These are phyloP conservation scores for Poteriospumella lacustris DNA, from an alignment of 108 stramenopile genomes.

Conservation along the genomic window DNA sequence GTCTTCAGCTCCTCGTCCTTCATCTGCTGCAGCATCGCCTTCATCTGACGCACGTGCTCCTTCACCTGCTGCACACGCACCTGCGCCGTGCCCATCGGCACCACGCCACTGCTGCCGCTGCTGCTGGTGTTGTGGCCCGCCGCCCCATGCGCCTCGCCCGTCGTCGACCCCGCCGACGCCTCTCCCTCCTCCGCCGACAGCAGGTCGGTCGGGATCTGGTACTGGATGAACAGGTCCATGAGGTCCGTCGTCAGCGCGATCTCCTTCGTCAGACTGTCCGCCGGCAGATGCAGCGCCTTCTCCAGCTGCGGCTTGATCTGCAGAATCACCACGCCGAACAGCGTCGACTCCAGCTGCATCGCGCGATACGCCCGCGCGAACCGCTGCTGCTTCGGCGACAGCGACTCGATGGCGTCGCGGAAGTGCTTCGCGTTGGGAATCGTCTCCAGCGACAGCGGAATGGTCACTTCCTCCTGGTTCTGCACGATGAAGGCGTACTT, in stretches of 20 bases:
- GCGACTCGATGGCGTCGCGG: conserved; percentile 69
- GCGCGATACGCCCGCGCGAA: conserved; percentile 68
- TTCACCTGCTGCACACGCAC: too few relatives aligned
- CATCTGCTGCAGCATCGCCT: too few relatives aligned
- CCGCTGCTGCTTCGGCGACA: conserved; percentile 72
- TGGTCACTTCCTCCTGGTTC: conserved; percentile 77
- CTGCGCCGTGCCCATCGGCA: too few relatives aligned
- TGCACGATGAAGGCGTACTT: conserved; percentile 73
- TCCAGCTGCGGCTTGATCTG: conserved; percentile 83
- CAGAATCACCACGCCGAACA: conserved; percentile 70
- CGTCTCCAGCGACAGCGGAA: conserved; percentile 67
- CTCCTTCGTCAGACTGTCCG: conserved; percentile 68
- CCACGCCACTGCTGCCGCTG: too few relatives aligned
- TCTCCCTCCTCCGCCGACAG: conserved; percentile 70
- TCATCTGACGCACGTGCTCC: too few relatives aligned
- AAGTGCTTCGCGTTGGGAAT: conserved; percentile 78
- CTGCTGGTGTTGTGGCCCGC: too few relatives aligned
- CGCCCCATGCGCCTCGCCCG: too few relatives aligned
- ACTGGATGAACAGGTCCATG: conserved; percentile 69
- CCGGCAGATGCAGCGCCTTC: conserved; percentile 57
- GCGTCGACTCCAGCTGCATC: conserved; percentile 72
- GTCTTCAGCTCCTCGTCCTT: too few relatives aligned
- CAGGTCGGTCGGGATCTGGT: conserved; percentile 74
- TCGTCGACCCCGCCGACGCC: too few relatives aligned
- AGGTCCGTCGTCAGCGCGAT: conserved; percentile 73